Evolutionary conservation across 345 rosid genomes (phyloP).

Genomic region (Melaleuca alternifolia): DNA sequence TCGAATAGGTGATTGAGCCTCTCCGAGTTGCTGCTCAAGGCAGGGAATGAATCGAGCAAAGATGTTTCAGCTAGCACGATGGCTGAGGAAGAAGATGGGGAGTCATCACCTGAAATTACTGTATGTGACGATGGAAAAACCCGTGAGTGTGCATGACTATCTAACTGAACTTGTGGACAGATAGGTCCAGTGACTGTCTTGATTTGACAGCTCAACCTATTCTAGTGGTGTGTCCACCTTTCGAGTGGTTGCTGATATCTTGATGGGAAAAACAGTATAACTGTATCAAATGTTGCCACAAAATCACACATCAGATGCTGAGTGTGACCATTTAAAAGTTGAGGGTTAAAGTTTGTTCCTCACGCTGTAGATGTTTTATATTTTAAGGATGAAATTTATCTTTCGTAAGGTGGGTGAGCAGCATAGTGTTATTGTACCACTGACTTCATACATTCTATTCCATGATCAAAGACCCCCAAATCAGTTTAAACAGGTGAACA

Average conservation of each 20-base stretch:
- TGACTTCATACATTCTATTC: not conserved
- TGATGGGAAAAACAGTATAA: not conserved
- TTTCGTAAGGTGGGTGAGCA: not conserved
- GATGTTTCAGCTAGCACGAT: slow-evolving; percentile 18
- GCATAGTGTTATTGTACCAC: not conserved
- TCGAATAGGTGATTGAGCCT: slow-evolving; percentile 41
- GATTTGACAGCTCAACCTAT: not conserved
- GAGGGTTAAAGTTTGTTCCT: not conserved
- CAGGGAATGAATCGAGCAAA: slow-evolving; percentile 18
- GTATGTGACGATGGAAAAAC: slow-evolving; percentile 5
- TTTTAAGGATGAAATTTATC: not conserved
- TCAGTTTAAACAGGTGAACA: not conserved
- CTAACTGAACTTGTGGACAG: not conserved
- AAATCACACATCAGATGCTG: not conserved
- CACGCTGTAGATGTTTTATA: not conserved
- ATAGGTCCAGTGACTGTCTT: not conserved
- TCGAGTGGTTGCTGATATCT: not conserved
- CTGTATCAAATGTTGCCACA: not conserved
- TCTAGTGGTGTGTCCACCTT: not conserved
- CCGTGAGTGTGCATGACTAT: not conserved
- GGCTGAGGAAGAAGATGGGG: slow-evolving; percentile 21
- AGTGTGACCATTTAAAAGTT: not conserved
- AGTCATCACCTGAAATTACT: slow-evolving; percentile 13
- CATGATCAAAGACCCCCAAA: not conserved
- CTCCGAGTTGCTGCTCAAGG: slow-evolving; percentile 33